Evolutionary conservation across 257 asterid genomes (phyloP).

Genomic region (Capsicum rhomboideum): DNA sequence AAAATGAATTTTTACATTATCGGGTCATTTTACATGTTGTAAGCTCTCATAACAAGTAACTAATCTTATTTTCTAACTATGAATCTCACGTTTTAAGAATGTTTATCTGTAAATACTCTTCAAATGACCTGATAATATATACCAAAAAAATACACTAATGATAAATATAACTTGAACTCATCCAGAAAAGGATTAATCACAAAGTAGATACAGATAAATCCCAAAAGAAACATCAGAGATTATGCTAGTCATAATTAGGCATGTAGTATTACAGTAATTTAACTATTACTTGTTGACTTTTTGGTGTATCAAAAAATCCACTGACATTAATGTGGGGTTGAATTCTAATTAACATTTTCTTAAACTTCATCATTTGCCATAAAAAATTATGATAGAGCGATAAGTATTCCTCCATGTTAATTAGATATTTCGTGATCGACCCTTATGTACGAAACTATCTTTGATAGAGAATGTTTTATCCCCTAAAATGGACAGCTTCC

Average conservation of each 20-base stretch:
- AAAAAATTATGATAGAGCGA: neutral
- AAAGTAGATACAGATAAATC: neutral
- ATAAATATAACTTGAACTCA: neutral
- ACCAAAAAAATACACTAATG: too few species aligned
- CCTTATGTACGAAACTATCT: too few species aligned
- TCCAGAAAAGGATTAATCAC: neutral
- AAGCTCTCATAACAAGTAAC: neutral
- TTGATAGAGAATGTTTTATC: too few species aligned
- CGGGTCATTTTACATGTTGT: neutral
- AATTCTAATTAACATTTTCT: constrained; percentile 5
- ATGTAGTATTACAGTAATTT: neutral
- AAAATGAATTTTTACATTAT: neutral
- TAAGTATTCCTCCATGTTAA: neutral
- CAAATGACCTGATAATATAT: neutral
- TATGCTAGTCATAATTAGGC: neutral
- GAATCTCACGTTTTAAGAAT: neutral
- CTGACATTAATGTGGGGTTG: constrained; percentile 16
- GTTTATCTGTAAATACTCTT: neutral
- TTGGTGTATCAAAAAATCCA: neutral
- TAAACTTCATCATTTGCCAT: neutral
- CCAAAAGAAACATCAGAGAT: neutral
- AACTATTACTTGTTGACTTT: neutral
- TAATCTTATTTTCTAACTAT: neutral
- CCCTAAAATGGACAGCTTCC: neutral
- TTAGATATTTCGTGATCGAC: rapidly evolving